These are phyloP conservation scores for Clonostachys rhizophaga DNA, from an alignment of 2,329 filamentous ascomycete genomes.

Conservation along the genomic window DNA sequence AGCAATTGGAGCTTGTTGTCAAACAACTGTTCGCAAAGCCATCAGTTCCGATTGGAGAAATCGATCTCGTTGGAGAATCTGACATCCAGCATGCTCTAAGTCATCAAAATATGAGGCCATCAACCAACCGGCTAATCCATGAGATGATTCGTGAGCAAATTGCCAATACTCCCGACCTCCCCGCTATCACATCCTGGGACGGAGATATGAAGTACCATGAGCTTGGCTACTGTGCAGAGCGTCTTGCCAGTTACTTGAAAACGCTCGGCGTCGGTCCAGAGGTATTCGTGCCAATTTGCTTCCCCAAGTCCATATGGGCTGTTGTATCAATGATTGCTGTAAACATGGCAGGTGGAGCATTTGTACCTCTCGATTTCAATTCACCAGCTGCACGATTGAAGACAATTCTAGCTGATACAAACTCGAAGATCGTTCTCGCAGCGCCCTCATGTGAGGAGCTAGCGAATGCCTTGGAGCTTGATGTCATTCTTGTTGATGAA, in stretches of 20 bases:
- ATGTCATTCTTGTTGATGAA: not conserved
- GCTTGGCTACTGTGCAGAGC: slow-evolving; percentile 8
- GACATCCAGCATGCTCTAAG: not conserved
- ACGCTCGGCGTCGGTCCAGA: slow-evolving; percentile 11
- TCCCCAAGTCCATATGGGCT: slow-evolving; percentile 28
- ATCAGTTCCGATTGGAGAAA: not conserved
- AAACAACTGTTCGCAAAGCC: not conserved
- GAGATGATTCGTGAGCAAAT: not conserved
- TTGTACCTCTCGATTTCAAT: slow-evolving; percentile 25
- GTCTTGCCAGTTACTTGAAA: slow-evolving; percentile 6
- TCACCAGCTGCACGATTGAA: slow-evolving; percentile 12
- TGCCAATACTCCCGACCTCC: slow-evolving; percentile 14
- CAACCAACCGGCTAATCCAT: not conserved
- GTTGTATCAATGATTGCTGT: slow-evolving; percentile 23
- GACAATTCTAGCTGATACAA: not conserved
- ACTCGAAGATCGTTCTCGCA: not conserved
- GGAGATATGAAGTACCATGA: slow-evolving; percentile 11
- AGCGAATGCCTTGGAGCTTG: not conserved
- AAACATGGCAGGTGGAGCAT: slow-evolving; percentile 23
- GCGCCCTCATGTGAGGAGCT: not conserved
- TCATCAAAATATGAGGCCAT: not conserved
- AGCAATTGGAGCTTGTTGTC: slow-evolving; percentile 1
- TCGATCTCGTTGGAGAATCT: not conserved
- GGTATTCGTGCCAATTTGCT: slow-evolving; percentile 20
- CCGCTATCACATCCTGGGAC: slow-evolving; percentile 15